These are phyloP conservation scores for Trichosporon inkin DNA, from an alignment of 1,284 basidiomycete genomes.

Conservation along the genomic window DNA sequence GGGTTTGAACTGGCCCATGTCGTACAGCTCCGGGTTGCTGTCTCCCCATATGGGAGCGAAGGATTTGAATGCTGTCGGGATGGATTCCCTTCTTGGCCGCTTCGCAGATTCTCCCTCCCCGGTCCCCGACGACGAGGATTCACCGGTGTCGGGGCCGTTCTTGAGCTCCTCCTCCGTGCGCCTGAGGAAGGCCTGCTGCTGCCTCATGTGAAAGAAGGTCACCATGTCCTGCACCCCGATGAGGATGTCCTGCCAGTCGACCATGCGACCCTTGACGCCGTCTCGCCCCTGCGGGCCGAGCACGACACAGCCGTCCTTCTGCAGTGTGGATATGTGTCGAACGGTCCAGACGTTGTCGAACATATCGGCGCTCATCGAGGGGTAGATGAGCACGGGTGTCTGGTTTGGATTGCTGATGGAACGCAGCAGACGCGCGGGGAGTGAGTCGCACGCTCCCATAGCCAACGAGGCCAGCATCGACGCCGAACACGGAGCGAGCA, in stretches of 20 bases:
- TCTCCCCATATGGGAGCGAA: neutral
- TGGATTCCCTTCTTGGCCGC: neutral
- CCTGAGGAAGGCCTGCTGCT: neutral
- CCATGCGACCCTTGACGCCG: conserved; percentile 89
- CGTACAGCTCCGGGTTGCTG: neutral
- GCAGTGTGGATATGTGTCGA: conserved; percentile 64
- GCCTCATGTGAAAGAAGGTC: conserved; percentile 18
- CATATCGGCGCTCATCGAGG: conserved; percentile 98
- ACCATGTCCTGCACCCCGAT: conserved; percentile 37
- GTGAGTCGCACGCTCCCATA: conserved; percentile 81
- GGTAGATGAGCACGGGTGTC: conserved; percentile 77
- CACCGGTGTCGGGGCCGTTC: neutral
- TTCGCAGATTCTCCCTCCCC: neutral
- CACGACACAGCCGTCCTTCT: conserved; percentile 70
- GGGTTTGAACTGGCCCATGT: neutral
- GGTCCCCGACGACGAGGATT: neutral
- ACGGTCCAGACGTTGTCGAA: conserved; percentile 70
- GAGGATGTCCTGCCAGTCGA: conserved; percentile 66
- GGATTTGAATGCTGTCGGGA: neutral
- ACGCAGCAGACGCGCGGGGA: conserved; percentile 59
- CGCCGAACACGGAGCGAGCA: conserved; percentile 89
- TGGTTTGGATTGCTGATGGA: conserved; percentile 63
- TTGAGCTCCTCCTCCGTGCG: neutral
- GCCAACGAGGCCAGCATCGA: conserved; percentile 91
- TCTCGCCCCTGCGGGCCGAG: conserved; percentile 61